These are phyloP conservation scores for Aspergillus sp. DNA, from an alignment of 2,329 filamentous ascomycete species.

Conservation along the genomic window DNA sequence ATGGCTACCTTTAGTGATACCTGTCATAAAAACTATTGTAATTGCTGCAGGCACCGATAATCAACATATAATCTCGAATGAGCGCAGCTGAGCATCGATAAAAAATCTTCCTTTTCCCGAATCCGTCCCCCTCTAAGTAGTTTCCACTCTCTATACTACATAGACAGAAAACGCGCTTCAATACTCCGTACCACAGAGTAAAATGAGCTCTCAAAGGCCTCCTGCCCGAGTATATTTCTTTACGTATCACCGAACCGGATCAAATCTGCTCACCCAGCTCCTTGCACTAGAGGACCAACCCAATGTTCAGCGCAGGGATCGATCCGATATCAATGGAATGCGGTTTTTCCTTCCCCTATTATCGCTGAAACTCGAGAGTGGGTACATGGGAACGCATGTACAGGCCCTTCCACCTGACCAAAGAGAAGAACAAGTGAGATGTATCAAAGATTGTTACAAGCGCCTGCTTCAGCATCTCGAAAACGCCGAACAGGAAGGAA, in stretches of 20 bases:
- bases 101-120: too few relatives aligned
- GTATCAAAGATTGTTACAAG: neutral
- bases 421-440: neutral
- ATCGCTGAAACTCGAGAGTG: neutral
- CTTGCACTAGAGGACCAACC: conserved; percentile 6
- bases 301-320: neutral
- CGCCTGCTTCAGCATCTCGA: neutral
- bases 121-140: too few relatives aligned
- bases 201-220: neutral
- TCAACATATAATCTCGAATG: too few relatives aligned
- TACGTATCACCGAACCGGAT: conserved; percentile 10
- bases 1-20: too few relatives aligned
- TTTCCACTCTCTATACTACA: too few relatives aligned
- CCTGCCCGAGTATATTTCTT: conserved; percentile 1
- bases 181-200: neutral
- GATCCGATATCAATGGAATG: neutral
- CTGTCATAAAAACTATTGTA: too few relatives aligned
- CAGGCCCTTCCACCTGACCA: neutral
- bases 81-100: too few relatives aligned
- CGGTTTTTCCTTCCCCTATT: neutral
- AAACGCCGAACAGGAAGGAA: neutral
- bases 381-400: neutral
- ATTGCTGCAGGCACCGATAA: too few relatives aligned
- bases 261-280: conserved; percentile 7
- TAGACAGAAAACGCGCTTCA: too few relatives aligned